phyloP scores from a whole-genome alignment of 2,329 filamentous ascomycete species.

The Tolypocladium sp. region DNA sequence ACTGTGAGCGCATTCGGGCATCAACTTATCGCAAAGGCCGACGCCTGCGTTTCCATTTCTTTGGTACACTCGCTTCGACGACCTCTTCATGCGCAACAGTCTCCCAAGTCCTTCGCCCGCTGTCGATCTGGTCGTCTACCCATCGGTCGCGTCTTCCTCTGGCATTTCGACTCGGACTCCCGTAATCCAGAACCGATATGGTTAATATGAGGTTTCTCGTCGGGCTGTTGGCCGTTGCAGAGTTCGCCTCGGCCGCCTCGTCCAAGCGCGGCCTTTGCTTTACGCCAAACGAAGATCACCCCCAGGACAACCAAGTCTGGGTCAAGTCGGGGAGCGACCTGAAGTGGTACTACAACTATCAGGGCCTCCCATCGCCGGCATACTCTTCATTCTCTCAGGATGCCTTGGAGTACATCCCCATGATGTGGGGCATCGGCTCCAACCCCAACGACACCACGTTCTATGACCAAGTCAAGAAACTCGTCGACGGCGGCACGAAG shows the following conservation, averaged over 20 bases:
- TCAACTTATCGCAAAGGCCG: neutral
- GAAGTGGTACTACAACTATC: slow-evolving; percentile 84
- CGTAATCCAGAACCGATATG: neutral
- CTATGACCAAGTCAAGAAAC: slow-evolving; percentile 43
- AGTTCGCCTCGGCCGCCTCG: slow-evolving; percentile 16
- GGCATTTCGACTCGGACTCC: neutral
- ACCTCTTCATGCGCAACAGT: neutral
- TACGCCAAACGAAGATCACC: slow-evolving; percentile 44
- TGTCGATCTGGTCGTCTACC: neutral
- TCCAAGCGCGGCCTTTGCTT: slow-evolving; percentile 67
- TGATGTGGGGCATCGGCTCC: slow-evolving; percentile 60
- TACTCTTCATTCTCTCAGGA: slow-evolving; percentile 40
- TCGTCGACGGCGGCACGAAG: slow-evolving; percentile 43
- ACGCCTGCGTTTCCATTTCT: neutral
- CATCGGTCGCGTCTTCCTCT: neutral
- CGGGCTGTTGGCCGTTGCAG: slow-evolving; percentile 9
- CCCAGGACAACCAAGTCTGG: slow-evolving; percentile 60
- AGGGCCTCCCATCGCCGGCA: slow-evolving; percentile 41
- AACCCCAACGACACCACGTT: slow-evolving; percentile 48
- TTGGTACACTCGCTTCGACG: neutral
- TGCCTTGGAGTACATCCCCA: slow-evolving; percentile 66
- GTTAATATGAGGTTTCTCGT: neutral
- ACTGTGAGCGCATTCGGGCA: neutral
- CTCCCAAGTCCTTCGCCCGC: neutral
- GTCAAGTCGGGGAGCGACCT: slow-evolving; percentile 44